A percentile compares a stretch with the other conserved stretches of the same genome.
Conservation (phyloP, 108 stramenopile species). For the Hondaea fermentalgiana region DNA sequence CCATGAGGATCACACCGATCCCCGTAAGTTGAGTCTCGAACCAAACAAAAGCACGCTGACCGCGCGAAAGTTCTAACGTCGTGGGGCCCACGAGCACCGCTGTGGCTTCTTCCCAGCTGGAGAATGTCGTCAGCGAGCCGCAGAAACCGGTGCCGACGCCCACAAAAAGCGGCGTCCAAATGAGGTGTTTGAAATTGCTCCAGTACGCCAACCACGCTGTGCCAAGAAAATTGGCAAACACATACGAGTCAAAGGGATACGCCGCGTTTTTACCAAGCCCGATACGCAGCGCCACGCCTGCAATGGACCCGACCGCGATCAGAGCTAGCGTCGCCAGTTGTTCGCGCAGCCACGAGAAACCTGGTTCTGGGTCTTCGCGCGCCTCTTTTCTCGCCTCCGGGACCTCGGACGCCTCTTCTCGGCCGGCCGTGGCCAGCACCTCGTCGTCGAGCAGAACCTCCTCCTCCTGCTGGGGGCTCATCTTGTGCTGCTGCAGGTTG, state of each 20-base stretch:
- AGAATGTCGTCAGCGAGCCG: neutral
- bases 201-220: neutral
- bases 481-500: too few relatives aligned
- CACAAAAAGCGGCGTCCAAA: neutral
- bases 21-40: neutral
- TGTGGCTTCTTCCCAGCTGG: neutral
- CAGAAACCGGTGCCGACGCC: slow-evolving; percentile 11
- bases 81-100: neutral
- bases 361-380: neutral
- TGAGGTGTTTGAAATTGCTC: neutral
- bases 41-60: neutral
- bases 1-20: neutral
- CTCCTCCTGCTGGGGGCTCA: neutral
- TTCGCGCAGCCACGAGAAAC: neutral
- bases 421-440: neutral
- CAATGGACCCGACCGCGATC: neutral
- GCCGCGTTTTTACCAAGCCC: neutral
- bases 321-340: neutral
- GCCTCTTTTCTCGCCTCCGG: neutral
- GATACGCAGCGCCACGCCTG: neutral
- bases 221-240: neutral
- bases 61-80: neutral
- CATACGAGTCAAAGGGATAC: neutral
- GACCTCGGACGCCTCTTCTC: neutral
- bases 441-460: neutral